Percentiles rank a stretch among this genome's conserved stretches.
phyloP scores from a whole-genome alignment of 331 rosid genomes.

The Quercus tomentella region DNA sequence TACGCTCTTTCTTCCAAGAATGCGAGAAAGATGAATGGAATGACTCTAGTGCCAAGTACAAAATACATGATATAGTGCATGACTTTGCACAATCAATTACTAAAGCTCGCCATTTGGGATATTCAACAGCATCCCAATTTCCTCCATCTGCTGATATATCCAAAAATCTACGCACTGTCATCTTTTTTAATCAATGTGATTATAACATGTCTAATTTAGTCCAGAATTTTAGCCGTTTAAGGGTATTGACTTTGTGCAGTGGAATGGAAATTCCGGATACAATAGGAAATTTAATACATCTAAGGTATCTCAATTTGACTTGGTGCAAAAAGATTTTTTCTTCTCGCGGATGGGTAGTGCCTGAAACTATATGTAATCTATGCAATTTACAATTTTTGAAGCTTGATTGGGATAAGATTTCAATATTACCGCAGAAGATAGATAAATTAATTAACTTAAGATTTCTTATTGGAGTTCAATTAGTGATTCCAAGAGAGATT shows the following conservation, averaged over 20 bases:
- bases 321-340: accelerated
- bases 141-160: accelerated
- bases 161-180: no score
- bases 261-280: no score
- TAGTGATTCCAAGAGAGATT: neutral
- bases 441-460: neutral
- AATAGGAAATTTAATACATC: no score
- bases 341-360: accelerated
- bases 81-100: no score
- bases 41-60: no score
- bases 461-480: accelerated
- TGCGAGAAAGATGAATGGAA: accelerated
- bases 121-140: no score
- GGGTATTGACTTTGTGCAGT: accelerated
- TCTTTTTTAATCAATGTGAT: accelerated
- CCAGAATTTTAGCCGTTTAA: no score
- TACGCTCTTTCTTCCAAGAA: no score
- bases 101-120: no score
- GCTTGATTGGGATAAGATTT: accelerated
- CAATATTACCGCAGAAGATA: neutral
- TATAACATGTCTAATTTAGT: no score
- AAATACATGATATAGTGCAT: no score
- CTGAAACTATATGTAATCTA: neutral
- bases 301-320: accelerated
- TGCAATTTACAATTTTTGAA: neutral